Evolutionary conservation across 176 grass and related monocot species (phyloP), one percentile per base, ranked within the genome.

Genomic region (Hordeum marinum): DNA sequence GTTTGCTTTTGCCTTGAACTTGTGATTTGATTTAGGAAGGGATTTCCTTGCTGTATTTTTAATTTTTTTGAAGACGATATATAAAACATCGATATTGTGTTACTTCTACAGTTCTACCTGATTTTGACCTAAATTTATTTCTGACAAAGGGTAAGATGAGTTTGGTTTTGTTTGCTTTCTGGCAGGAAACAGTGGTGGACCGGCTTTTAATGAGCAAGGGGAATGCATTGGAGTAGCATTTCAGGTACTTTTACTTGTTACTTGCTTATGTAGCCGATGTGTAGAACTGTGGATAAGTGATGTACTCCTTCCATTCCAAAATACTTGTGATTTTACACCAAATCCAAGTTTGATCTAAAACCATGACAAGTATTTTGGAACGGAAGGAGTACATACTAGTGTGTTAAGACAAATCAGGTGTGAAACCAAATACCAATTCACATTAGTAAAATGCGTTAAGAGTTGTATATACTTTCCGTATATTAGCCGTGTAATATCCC

Each of bases 221-320:
- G 94, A 96, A 80, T 99, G 97, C 89, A 99, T 99, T 78, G 94
- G 97, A 69, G 90, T 99, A 48, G 97, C 97, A 85, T 99, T 99
- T 92, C 97, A 99, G 97, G 97, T 99, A 87, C 52, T 85, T 94
- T 89, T 80, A 45, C 81, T 75, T 17, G 24, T 50, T 75, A 55
- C 3, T 88, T 88, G 37, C 37, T 77, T 79, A 6, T 20, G 12
- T 68, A 84, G 7, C 34, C 63, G 26, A 62, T 89, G 17, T 17
- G 48, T 45, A 13, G 61, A 84, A 42, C 17, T 26, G 65, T 27
- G 14, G 61, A 84, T 52, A 82, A 39, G 14, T 73, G 36, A 66
- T 82, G 46, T 75, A 52, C 48, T 52, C 48, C 48, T 15, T 18
- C 48, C 5, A 15, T 52, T 52, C 48, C 5, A 52, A 52, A 52